Evolutionary conservation across 1,139 yeast genomes (phyloP).

Genomic region (Scheffersomyces parashehatae): DNA sequence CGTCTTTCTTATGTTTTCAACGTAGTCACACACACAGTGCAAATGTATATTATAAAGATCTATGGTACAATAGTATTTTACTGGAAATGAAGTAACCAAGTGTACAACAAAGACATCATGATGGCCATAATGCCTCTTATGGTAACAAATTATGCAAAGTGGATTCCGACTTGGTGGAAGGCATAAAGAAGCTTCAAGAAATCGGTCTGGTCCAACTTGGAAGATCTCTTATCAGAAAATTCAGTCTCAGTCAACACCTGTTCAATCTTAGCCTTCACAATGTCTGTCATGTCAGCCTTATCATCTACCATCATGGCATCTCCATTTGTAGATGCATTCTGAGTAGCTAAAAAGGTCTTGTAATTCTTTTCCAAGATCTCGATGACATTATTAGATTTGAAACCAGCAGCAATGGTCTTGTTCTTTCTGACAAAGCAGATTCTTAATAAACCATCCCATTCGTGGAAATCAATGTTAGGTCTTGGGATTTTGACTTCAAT

Average conservation of each 20-base stretch:
- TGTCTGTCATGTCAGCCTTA: slow-evolving; percentile 37
- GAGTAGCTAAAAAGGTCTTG: slow-evolving; percentile 70
- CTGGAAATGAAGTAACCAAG: too few relatives aligned
- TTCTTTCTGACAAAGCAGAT: slow-evolving; percentile 92
- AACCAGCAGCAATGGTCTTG: slow-evolving; percentile 90
- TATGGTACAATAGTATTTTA: too few relatives aligned
- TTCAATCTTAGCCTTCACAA: slow-evolving; percentile 59
- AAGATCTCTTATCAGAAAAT: slow-evolving; percentile 82
- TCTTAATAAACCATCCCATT: slow-evolving; percentile 95
- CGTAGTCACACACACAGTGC: too few relatives aligned
- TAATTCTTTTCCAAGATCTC: slow-evolving; percentile 87
- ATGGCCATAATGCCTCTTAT: background rate
- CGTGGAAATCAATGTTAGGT: slow-evolving; percentile 87
- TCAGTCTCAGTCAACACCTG: slow-evolving; percentile 78
- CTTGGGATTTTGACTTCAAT: slow-evolving; percentile 90
- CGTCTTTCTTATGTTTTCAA: too few relatives aligned
- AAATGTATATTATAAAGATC: too few relatives aligned
- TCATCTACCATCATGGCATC: slow-evolving; percentile 59
- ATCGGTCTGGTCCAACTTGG: slow-evolving; percentile 93
- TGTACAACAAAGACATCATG: too few relatives aligned
- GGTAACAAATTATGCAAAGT: slow-evolving; percentile 64
- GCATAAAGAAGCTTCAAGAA: slow-evolving; percentile 85
- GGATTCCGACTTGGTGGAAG: slow-evolving; percentile 96
- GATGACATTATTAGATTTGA: slow-evolving; percentile 79
- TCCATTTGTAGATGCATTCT: slow-evolving; percentile 39